phyloP scores from a whole-genome alignment of 176 grass and related monocot genomes.

The Avena sativa region DNA sequence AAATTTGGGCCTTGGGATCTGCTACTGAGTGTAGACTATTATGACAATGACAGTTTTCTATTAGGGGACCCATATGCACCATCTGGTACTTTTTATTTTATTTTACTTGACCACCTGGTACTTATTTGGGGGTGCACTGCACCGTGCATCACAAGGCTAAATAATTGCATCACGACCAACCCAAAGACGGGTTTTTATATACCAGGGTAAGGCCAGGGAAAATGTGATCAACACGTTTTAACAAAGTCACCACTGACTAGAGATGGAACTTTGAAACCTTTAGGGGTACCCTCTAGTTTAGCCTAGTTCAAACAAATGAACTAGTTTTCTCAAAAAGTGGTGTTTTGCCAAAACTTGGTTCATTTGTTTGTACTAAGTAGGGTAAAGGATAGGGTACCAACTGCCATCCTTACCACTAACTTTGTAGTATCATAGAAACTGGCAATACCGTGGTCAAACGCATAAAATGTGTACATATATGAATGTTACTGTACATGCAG shows the following conservation, averaged over 20 bases:
- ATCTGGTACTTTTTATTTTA: conserved; percentile 5
- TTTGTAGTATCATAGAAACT: neutral
- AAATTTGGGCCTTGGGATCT: conserved; percentile 2
- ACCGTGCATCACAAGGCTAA: conserved; percentile 36
- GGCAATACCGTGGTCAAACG: neutral
- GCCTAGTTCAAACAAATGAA: too few relatives aligned
- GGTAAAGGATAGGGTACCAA: too few relatives aligned
- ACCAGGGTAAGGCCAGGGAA: conserved; percentile 19
- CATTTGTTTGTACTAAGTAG: too few relatives aligned
- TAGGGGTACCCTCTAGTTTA: too few relatives aligned
- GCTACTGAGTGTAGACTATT: neutral
- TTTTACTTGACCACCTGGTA: conserved; percentile 18
- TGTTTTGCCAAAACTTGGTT: too few relatives aligned
- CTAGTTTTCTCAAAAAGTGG: too few relatives aligned
- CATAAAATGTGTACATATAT: neutral
- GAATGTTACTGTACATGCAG: conserved; percentile 18
- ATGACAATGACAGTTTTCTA: conserved; percentile 27
- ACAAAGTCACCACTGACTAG: neutral
- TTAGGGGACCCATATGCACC: conserved; percentile 32
- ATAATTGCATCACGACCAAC: conserved; percentile 42
- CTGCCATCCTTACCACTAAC: too few relatives aligned
- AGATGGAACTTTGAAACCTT: too few relatives aligned
- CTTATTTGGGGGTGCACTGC: conserved; percentile 10
- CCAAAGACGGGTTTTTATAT: conserved; percentile 5
- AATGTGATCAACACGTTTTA: conserved; percentile 31